These are phyloP conservation scores for Neopestalotiopsis sp. DNA, from an alignment of 2,329 filamentous ascomycete genomes.

Conservation along the genomic window DNA sequence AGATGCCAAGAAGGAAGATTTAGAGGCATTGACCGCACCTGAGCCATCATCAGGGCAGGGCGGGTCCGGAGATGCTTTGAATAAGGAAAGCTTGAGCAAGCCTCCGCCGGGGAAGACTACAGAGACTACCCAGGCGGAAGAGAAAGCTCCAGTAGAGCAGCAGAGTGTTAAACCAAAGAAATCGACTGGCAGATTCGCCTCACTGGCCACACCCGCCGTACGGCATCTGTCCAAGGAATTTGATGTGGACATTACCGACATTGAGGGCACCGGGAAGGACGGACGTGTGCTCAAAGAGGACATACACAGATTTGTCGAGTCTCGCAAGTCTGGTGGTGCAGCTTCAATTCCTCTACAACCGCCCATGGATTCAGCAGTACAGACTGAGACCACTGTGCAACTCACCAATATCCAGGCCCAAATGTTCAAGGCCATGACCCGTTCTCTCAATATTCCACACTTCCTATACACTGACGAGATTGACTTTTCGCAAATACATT, in stretches of 20 bases:
- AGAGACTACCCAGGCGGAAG: conserved; percentile 16
- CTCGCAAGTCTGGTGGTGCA: conserved; percentile 38
- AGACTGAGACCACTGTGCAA: conserved; percentile 71
- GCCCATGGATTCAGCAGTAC: conserved; percentile 47
- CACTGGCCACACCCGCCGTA: conserved; percentile 89
- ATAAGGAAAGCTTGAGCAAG: conserved; percentile 29
- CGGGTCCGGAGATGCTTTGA: conserved; percentile 29
- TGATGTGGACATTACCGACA: conserved; percentile 76
- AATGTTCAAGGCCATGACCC: conserved; percentile 99
- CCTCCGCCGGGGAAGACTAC: conserved; percentile 24
- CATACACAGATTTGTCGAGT: conserved; percentile 73
- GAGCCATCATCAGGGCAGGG: conserved; percentile 36
- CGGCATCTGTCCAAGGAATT: conserved; percentile 84
- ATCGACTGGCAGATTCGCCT: conserved; percentile 68
- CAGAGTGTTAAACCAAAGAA: conserved; percentile 30
- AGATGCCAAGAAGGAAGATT: conserved; percentile 69
- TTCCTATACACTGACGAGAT: conserved; percentile 94
- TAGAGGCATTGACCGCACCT: conserved; percentile 44
- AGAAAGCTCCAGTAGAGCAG: conserved; percentile 22
- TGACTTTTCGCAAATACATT: conserved; percentile 77
- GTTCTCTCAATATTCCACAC: conserved; percentile 88
- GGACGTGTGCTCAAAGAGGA: conserved; percentile 94
- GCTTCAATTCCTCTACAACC: conserved; percentile 34
- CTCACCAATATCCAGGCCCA: conserved; percentile 82
- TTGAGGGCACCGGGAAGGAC: conserved; percentile 87